Base-by-base conservation (phyloP, 139 green algal species). In the Coccomyxa sp. region DNA sequence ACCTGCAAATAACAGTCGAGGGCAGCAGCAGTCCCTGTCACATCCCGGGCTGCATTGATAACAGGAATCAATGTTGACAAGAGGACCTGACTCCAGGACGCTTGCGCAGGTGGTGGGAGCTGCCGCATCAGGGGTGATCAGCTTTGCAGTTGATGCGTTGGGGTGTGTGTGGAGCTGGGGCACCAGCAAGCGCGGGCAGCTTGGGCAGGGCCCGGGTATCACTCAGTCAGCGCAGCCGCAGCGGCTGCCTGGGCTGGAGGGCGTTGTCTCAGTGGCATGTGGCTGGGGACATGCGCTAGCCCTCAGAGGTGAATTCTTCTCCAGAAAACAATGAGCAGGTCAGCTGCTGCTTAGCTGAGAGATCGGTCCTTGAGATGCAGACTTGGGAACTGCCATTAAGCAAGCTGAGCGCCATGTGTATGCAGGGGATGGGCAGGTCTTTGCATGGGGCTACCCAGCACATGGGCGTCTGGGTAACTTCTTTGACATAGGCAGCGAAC, bases 81-180 rank as follows among this genome's bases (percentile, higher is more conserved):
- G n/a, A n/a, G n/a, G n/a, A n/a, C n/a, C n/a, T n/a, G n/a, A n/a
- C n/a, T n/a, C n/a, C n/a, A n/a, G n/a, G n/a, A n/a, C n/a, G n/a
- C n/a, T n/a, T n/a, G n/a, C n/a, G 77, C 77, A 84, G 76, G 40
- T 87, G 0, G 68, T 55, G 6, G 39, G 58, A 0, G 79, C 75
- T 36, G 77, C 81, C 35, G 84, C 74, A 33, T 87, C 81, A 22
- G 84, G 81, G 27, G 82, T 88, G 8, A 71, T 54, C 70, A 86
- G 75, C 55, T 78, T 85, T 39, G 88, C 84, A 18, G 41, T 90
- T 0, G 39, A 69, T 6, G 38, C 31, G 6, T 22, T 82, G 34
- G 89, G 89, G 38, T 31, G 24, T 8, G 74, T 93, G 18, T 86
- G 76, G 33, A 79, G 78, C 10, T 91, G 82, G 70, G 89, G 89